These are phyloP conservation scores for Pisolithus thermaeus DNA, from an alignment of 1,284 basidiomycete species.

Conservation along the genomic window DNA sequence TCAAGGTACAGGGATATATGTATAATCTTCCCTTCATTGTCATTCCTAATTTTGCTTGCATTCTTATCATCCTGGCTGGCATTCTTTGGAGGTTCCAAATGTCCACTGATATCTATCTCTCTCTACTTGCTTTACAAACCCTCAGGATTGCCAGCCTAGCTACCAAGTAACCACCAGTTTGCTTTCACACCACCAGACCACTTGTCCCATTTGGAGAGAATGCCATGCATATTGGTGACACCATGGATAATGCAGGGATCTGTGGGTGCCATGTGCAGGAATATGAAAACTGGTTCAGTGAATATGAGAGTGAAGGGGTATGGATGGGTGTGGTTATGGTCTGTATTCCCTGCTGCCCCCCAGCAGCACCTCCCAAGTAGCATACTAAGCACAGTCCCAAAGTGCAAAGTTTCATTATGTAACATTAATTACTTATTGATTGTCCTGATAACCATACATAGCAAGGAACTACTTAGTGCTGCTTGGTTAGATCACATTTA, in stretches of 20 bases:
- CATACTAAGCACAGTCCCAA: too few species aligned
- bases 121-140: too few species aligned
- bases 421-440: too few species aligned
- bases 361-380: too few species aligned
- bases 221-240: constrained; percentile 24
- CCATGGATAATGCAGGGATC: constrained; percentile 24
- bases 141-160: background rate
- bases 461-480: too few species aligned
- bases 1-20: too few species aligned
- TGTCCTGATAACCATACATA: too few species aligned
- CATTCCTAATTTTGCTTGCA: background rate
- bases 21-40: background rate
- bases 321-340: constrained; percentile 5
- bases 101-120: too few species aligned
- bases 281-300: constrained; percentile 29
- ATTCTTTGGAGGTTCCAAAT: background rate
- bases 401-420: too few species aligned
- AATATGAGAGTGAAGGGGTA: constrained; percentile 18
- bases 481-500: too few species aligned
- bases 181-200: constrained; percentile 20
- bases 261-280: constrained; percentile 19
- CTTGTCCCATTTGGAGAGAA: constrained; percentile 19
- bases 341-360: too few species aligned
- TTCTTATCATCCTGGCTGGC: too few species aligned
- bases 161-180: constrained; percentile 14